Conservation (phyloP, 345 rosid species). For the Raphanus raphanistrum region DNA sequence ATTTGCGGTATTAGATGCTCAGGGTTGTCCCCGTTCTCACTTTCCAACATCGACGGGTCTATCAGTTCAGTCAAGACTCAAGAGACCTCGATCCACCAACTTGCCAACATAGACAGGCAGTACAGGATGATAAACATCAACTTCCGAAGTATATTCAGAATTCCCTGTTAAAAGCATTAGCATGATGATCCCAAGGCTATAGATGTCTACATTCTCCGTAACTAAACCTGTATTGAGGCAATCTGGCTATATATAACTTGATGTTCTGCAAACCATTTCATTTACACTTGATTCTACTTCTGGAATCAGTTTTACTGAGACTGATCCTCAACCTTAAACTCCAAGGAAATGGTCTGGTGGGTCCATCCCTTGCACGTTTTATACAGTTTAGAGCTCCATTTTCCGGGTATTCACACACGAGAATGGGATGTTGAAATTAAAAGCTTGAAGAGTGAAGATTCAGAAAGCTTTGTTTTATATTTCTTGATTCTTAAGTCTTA, state of each 20-base stretch:
- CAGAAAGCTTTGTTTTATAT: too few relatives aligned
- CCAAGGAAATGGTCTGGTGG: conserved; percentile 18
- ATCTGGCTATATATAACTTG: conserved; percentile 18
- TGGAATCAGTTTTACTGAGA: too few relatives aligned
- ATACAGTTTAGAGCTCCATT: conserved; percentile 15
- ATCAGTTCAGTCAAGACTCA: conserved; percentile 3
- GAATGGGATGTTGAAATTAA: conserved; percentile 25
- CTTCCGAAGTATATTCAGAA: conserved; percentile 8
- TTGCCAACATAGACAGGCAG: conserved; percentile 17
- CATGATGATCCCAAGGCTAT: conserved; percentile 28
- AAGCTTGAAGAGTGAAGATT: too few relatives aligned
- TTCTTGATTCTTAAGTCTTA: too few relatives aligned
- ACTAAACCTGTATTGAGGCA: conserved; percentile 20
- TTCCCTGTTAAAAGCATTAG: conserved; percentile 19
- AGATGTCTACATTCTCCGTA: conserved; percentile 29
- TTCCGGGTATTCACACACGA: conserved; percentile 23
- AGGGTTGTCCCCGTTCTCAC: too few relatives aligned
- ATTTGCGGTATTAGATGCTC: conserved; percentile 1
- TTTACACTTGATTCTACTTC: neutral
- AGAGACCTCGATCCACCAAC: neutral
- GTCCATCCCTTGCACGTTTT: neutral
- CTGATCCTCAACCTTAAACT: conserved; percentile 7
- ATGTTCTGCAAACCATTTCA: conserved; percentile 20
- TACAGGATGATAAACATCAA: conserved; percentile 15
- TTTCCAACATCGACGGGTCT: conserved; percentile 22